Evolutionary conservation across 2,329 filamentous ascomycete species (phyloP), one percentile per base, ranked within the genome.

Genomic region (Monosporascus sp.): DNA sequence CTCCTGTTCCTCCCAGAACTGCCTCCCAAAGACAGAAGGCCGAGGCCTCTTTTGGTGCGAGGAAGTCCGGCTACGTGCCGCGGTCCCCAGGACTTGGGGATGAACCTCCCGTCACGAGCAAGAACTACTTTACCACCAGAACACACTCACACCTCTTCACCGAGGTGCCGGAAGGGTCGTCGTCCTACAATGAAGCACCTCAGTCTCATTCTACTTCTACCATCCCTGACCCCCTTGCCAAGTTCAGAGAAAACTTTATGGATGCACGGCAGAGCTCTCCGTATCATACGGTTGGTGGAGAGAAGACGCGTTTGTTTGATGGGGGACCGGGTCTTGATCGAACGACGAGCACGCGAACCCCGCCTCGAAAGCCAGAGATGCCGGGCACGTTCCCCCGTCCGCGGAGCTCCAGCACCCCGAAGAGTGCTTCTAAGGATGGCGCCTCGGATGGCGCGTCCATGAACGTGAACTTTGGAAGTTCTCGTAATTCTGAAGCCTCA

Each of bases 261-360:
- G 78, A 84, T 55, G 65, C 68, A n/a, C 74, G 81, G n/a, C 74
- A 81, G 51, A 80, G 79, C 59, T 80, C 78, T 6, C 81, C 82
- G 0, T 86, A 85, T 61, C 73, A 75, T 43, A 76, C 73, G 1
- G 74, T 78, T 35, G 74, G 79, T 14, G 81, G 82, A 37, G 83
- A 86, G 64, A 85, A 79, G 68, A 78, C 80, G 5, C 78, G 82
- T 46, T 76, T 80, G 0, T 83, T 81, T 54, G 80, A 82, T 45
- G 76, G 73, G 2, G 67, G 65, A 7, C 62, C 71, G 26, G 67
- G 65, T 9, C 53, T 78, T n/a, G 68, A 70, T 48, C 71, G 78
- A n/a, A 70, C 76, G 5, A 74, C 71, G 55, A 80, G 77, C 64
- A 73, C 72, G 18, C 72, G 75, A 37, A 70, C 74, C 35, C 58